Percentiles rank a stretch among this genome's conserved stretches.
Conservation (phyloP, 495 filamentous ascomycete genomes). For the Talaromyces nanjingensis region DNA sequence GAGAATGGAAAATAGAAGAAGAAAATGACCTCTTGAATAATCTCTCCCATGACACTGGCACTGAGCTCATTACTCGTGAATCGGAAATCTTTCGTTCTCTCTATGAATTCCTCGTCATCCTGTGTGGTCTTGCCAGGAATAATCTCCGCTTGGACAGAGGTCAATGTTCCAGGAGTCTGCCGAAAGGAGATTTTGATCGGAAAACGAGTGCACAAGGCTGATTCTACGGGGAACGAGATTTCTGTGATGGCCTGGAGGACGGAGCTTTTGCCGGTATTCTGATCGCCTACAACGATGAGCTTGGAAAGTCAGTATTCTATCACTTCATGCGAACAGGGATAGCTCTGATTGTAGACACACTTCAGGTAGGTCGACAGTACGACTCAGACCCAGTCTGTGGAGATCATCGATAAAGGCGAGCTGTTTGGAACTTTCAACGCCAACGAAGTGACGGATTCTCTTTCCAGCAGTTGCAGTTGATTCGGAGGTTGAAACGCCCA, state of each 20-base stretch:
- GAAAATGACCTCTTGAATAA: not conserved
- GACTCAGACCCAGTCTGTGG: slow-evolving; percentile 1
- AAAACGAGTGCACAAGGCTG: slow-evolving; percentile 55
- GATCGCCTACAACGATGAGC: slow-evolving; percentile 58
- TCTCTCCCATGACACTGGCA: not conserved
- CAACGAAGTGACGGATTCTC: slow-evolving; percentile 8
- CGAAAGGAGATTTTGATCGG: slow-evolving; percentile 40
- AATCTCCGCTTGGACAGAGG: not conserved
- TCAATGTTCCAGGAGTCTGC: not conserved
- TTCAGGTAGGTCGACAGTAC: slow-evolving; percentile 4
- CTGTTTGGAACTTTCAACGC: slow-evolving; percentile 5
- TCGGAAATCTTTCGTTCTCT: slow-evolving; percentile 1
- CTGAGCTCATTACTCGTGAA: not conserved
- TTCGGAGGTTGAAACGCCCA: not conserved
- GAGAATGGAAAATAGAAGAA: no score
- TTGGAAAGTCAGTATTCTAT: slow-evolving; percentile 37
- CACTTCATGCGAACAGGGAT: no score
- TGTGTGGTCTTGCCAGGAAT: not conserved
- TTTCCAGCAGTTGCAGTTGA: not conserved
- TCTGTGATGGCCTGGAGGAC: slow-evolving; percentile 61
- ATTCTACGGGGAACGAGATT: slow-evolving; percentile 54
- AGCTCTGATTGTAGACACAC: not conserved
- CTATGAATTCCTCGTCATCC: slow-evolving; percentile 2
- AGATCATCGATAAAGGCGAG: slow-evolving; percentile 2
- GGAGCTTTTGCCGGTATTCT: slow-evolving; percentile 62